Conservation (phyloP, 2,329 filamentous ascomycete species). For the Claviceps sp. region DNA sequence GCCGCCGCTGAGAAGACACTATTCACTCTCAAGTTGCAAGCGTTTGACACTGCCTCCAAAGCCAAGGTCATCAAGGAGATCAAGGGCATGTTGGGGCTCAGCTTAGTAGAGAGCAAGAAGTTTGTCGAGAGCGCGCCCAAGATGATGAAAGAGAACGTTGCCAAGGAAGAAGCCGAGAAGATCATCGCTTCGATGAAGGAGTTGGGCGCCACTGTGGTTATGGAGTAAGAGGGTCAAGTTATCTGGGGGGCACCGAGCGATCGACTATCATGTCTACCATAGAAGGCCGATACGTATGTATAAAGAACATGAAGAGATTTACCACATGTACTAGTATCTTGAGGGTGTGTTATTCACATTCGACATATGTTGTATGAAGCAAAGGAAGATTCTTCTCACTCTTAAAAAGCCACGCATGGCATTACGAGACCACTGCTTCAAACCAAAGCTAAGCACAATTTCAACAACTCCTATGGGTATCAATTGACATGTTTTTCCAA, state of each 20-base stretch:
- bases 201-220: slow-evolving; percentile 72
- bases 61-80: slow-evolving; percentile 99
- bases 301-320: slow-evolving; percentile 13
- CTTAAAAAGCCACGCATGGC: background rate
- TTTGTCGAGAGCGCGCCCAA: slow-evolving; percentile 98
- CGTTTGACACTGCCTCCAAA: slow-evolving; percentile 79
- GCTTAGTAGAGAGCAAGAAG: slow-evolving; percentile 99
- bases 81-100: slow-evolving; percentile 88
- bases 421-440: background rate
- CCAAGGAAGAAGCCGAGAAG: slow-evolving; percentile 99
- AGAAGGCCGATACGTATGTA: slow-evolving; percentile 24
- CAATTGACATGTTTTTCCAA: slow-evolving; percentile 11
- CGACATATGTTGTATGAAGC: background rate
- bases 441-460: background rate
- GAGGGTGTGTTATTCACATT: slow-evolving; percentile 5
- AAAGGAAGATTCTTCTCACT: background rate
- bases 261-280: slow-evolving; percentile 16
- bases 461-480: slow-evolving; percentile 13
- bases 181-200: slow-evolving; percentile 91
- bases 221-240: slow-evolving; percentile 53
- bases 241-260: background rate
- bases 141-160: slow-evolving; percentile 96
- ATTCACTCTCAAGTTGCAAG: slow-evolving; percentile 89
- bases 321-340: slow-evolving; percentile 24
- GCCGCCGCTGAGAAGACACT: slow-evolving; percentile 90